Evolutionary conservation across 2,329 filamentous ascomycete species (phyloP).

Genomic region (Cordyceps pruinosa): DNA sequence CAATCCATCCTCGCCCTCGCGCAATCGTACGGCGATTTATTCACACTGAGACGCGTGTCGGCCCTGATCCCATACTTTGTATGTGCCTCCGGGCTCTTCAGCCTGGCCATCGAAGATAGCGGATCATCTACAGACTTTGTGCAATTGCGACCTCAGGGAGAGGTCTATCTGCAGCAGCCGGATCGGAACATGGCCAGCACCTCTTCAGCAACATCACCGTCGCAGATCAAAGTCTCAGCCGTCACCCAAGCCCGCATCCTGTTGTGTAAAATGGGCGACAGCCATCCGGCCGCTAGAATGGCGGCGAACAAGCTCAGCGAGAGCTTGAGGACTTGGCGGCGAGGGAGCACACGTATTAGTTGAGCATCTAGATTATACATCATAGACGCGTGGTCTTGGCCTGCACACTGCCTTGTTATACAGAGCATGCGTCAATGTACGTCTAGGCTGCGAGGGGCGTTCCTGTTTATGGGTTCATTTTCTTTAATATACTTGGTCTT

Average conservation of each 20-base stretch:
- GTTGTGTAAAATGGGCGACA: conserved; percentile 9
- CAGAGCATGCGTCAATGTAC: too few relatives aligned
- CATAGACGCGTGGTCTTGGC: too few relatives aligned
- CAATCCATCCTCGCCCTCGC: conserved; percentile 8
- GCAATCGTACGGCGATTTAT: conserved; percentile 17
- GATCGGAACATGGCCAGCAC: too few relatives aligned
- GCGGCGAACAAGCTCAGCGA: not conserved
- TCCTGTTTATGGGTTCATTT: too few relatives aligned
- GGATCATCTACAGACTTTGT: not conserved
- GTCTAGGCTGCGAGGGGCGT: too few relatives aligned
- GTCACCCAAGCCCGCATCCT: conserved; percentile 8
- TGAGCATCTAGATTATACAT: not conserved
- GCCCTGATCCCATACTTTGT: conserved; percentile 15
- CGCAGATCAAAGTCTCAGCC: conserved; percentile 2
- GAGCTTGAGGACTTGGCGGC: not conserved
- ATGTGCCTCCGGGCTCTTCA: conserved; percentile 12
- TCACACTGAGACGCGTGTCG: conserved; percentile 16
- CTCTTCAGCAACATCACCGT: not conserved
- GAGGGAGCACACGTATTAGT: not conserved
- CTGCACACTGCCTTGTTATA: too few relatives aligned
- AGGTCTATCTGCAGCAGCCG: not conserved
- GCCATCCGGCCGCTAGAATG: not conserved
- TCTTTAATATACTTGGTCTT: too few relatives aligned
- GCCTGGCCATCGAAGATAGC: conserved; percentile 5
- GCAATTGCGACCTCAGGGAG: not conserved